Percentiles rank a stretch among this genome's conserved stretches.
Conservation (phyloP, 108 stramenopile species). For the Discostella stelligeroides region DNA sequence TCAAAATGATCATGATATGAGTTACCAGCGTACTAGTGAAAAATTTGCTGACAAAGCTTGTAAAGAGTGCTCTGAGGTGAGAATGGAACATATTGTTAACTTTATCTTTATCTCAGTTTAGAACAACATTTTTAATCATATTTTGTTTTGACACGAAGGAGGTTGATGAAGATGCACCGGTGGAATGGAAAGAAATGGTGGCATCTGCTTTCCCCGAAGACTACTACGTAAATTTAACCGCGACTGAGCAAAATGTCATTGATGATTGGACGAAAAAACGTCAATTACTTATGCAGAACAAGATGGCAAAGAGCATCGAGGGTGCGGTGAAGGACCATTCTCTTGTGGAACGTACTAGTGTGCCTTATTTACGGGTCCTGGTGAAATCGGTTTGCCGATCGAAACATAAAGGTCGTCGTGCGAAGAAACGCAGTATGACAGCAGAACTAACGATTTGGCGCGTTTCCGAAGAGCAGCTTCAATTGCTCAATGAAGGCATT, state of each 20-base stretch:
- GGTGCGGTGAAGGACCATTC: constrained; percentile 60
- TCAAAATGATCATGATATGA: constrained; percentile 50
- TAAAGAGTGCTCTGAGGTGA: constrained; percentile 59
- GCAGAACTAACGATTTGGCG: constrained; percentile 75
- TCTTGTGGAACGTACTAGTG: constrained; percentile 50
- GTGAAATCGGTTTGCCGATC: constrained; percentile 39
- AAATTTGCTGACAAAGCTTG: constrained; percentile 54
- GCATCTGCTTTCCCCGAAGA: constrained; percentile 55
- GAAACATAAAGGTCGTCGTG: not conserved
- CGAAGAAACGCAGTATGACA: constrained; percentile 12
- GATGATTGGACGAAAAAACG: constrained; percentile 69
- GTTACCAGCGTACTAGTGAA: constrained; percentile 51
- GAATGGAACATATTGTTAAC: not conserved
- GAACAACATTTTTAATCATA: not conserved
- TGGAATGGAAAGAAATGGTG: constrained; percentile 61
- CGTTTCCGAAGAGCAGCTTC: constrained; percentile 70
- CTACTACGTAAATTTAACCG: constrained; percentile 46
- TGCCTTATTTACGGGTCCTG: constrained; percentile 59
- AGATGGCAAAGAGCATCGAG: constrained; percentile 58
- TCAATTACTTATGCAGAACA: constrained; percentile 45
- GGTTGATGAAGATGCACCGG: constrained; percentile 71
- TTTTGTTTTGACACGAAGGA: constrained; percentile 48
- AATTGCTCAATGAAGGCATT: constrained; percentile 59
- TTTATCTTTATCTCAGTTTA: not conserved
- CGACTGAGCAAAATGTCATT: constrained; percentile 47